phyloP scores from a whole-genome alignment of 768 basidiomycete species.

The Panus rudis region DNA sequence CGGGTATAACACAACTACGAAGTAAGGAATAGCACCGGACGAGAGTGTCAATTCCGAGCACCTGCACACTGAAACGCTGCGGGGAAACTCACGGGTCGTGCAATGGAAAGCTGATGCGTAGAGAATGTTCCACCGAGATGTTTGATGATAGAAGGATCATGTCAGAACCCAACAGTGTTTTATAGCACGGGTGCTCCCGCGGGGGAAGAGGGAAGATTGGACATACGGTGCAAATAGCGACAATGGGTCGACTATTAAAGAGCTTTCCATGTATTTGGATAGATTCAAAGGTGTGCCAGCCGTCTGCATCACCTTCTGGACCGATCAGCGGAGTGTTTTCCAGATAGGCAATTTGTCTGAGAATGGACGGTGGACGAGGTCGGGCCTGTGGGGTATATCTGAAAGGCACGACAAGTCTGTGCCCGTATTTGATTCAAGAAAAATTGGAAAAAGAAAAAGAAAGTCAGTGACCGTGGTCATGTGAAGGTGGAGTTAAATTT shows the following conservation, averaged over 20 bases:
- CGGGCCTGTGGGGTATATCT: conserved; percentile 14
- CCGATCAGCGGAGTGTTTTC: conserved; percentile 14
- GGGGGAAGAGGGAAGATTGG: not conserved
- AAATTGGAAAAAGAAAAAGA: too few species aligned
- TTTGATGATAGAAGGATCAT: not conserved
- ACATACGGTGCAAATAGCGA: conserved; percentile 10
- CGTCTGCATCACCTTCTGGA: conserved; percentile 18
- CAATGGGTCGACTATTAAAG: conserved; percentile 13
- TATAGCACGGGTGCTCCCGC: too few species aligned
- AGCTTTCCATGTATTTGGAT: conserved; percentile 10
- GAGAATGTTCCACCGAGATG: not conserved
- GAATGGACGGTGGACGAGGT: conserved; percentile 15
- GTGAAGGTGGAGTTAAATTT: not conserved
- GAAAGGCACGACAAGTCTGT: conserved; percentile 13
- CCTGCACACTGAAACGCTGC: not conserved
- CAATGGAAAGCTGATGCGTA: conserved; percentile 10
- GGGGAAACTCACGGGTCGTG: conserved; percentile 10
- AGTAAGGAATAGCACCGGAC: not conserved
- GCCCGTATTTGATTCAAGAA: too few species aligned
- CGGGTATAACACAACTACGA: conserved; percentile 16
- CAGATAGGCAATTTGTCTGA: conserved; percentile 18
- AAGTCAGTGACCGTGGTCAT: not conserved
- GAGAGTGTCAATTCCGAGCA: not conserved
- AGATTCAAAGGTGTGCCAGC: conserved; percentile 15
- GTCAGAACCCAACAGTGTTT: not conserved